These are phyloP conservation scores for Tetracladium marchalianum DNA, from an alignment of 495 filamentous ascomycete genomes.

Conservation along the genomic window DNA sequence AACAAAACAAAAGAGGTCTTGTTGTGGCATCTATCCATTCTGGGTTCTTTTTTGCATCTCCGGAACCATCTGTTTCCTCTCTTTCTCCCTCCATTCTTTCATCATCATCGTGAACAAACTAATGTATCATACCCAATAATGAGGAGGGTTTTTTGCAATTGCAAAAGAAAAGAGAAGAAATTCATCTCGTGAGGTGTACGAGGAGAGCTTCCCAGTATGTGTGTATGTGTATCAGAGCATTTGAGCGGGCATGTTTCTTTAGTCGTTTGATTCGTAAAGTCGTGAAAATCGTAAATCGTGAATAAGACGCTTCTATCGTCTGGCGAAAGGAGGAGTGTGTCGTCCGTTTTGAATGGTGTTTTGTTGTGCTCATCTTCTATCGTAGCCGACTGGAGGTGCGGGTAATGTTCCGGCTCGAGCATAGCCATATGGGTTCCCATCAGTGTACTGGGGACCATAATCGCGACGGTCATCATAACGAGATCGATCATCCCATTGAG, in stretches of 20 bases:
- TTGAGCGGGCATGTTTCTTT: too few species aligned
- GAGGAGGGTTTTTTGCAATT: too few species aligned
- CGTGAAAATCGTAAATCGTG: not conserved
- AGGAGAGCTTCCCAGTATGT: too few species aligned
- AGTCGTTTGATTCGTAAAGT: too few species aligned
- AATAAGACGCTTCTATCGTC: not conserved
- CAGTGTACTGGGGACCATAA: conserved; percentile 36
- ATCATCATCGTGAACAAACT: not conserved
- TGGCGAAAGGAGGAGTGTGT: too few species aligned
- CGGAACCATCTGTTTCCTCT: not conserved
- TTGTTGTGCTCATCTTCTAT: conserved; percentile 6
- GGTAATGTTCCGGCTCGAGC: conserved; percentile 17
- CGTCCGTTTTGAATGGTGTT: not conserved
- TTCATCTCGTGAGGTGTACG: too few species aligned
- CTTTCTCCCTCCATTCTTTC: not conserved
- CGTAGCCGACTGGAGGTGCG: conserved; percentile 31
- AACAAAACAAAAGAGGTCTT: too few species aligned
- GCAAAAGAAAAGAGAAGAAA: too few species aligned
- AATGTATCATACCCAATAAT: too few species aligned
- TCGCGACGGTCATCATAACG: conserved; percentile 9
- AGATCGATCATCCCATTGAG: conserved; percentile 24
- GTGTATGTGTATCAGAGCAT: too few species aligned
- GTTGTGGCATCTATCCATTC: too few species aligned
- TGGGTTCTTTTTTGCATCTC: too few species aligned
- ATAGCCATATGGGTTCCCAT: conserved; percentile 40